phyloP scores from a whole-genome alignment of 192 early-diverging fungal species.

The Entomortierella chlamydospora region DNA sequence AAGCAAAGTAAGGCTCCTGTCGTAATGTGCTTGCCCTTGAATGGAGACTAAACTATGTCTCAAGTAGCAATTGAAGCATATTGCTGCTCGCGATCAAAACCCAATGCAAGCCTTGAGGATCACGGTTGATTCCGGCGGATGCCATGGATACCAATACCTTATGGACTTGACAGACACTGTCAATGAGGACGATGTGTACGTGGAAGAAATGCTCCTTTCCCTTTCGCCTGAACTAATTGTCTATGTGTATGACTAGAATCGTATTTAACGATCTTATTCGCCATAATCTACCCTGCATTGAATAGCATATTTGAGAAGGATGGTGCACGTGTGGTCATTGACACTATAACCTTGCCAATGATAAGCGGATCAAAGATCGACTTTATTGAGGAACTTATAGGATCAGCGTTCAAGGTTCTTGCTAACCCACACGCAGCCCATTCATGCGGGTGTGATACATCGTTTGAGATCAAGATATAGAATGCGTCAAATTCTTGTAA shows the following conservation, averaged over 20 bases:
- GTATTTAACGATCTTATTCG: background rate
- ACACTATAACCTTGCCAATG: slow-evolving; percentile 78
- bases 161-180: slow-evolving; percentile 77
- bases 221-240: too few species aligned
- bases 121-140: slow-evolving; percentile 86
- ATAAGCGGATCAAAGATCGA: slow-evolving; percentile 82
- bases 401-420: slow-evolving; percentile 79
- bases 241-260: too few species aligned
- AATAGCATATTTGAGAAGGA: slow-evolving; percentile 73
- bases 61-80: slow-evolving; percentile 64
- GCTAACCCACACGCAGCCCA: slow-evolving; percentile 80
- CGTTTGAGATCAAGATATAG: slow-evolving; percentile 75
- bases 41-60: background rate
- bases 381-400: slow-evolving; percentile 84
- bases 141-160: slow-evolving; percentile 89
- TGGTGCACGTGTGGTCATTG: slow-evolving; percentile 79
- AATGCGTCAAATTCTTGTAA: background rate
- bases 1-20: too few species aligned
- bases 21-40: too few species aligned
- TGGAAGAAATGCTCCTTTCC: too few species aligned
- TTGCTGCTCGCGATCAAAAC: slow-evolving; percentile 60
- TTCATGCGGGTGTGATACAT: slow-evolving; percentile 77
- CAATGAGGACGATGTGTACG: slow-evolving; percentile 77
- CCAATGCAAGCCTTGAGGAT: slow-evolving; percentile 70
- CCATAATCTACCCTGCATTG: background rate